These are phyloP conservation scores for Marasmius sp. DNA, from an alignment of 1,284 basidiomycete genomes.

Conservation along the genomic window DNA sequence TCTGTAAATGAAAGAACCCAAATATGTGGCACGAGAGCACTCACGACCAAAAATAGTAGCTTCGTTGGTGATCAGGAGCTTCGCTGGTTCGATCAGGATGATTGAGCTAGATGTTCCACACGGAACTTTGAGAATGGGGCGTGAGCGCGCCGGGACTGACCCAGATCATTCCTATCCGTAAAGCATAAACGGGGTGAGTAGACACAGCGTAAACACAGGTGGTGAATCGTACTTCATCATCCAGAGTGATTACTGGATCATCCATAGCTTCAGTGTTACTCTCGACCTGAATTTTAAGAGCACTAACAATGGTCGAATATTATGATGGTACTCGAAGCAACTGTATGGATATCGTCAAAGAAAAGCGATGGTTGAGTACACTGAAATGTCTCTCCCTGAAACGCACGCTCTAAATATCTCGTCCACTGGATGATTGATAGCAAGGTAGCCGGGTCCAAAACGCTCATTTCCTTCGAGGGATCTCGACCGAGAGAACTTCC, in stretches of 20 bases:
- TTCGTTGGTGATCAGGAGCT: constrained; percentile 54
- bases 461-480: not conserved
- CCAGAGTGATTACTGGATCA: constrained; percentile 46
- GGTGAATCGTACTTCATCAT: constrained; percentile 47
- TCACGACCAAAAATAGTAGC: constrained; percentile 47
- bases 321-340: constrained; percentile 50
- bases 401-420: not conserved
- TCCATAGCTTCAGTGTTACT: not conserved
- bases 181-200: not conserved
- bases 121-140: too few relatives aligned
- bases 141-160: constrained; percentile 36
- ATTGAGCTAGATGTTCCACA: too few relatives aligned
- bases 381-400: not conserved
- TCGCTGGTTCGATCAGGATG: constrained; percentile 30
- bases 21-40: constrained; percentile 16
- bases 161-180: constrained; percentile 53
- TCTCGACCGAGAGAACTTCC: not conserved
- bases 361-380: not conserved
- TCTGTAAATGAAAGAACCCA: too few relatives aligned
- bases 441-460: not conserved
- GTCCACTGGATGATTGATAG: not conserved
- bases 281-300: not conserved
- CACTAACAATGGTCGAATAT: constrained; percentile 50
- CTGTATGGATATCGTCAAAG: constrained; percentile 22
- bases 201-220: not conserved